Percentiles rank a stretch among this genome's conserved stretches.
Conservation (phyloP, 805 yeast genomes). For the Metschnikowia baotianmanensis region DNA sequence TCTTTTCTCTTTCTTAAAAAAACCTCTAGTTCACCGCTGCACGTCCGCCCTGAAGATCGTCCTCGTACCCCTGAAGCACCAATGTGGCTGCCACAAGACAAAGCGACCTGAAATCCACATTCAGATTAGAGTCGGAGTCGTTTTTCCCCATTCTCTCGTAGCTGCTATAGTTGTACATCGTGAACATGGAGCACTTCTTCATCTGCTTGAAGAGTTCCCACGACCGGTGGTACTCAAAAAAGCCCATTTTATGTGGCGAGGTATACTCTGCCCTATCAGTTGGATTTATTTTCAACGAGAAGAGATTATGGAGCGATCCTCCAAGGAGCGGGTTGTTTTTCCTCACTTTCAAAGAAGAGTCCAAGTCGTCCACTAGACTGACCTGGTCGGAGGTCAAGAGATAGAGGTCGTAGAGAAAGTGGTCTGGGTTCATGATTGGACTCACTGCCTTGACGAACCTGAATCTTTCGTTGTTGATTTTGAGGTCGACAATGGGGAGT, state of each 20-base stretch:
- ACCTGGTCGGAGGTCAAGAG: slow-evolving; percentile 5
- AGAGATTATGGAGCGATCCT: background rate
- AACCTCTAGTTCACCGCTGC: background rate
- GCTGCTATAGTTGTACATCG: slow-evolving; percentile 1
- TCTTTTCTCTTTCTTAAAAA: no score
- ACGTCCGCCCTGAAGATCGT: slow-evolving; percentile 4
- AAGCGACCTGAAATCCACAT: slow-evolving; percentile 9
- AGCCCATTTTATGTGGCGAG: slow-evolving; percentile 10
- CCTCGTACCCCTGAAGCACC: slow-evolving; percentile 10
- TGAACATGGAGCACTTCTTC: slow-evolving; percentile 6
- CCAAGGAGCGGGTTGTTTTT: slow-evolving; percentile 9
- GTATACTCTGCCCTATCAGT: slow-evolving; percentile 3
- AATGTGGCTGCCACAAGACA: slow-evolving; percentile 8
- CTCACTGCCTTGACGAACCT: slow-evolving; percentile 9
- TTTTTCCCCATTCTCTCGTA: no score
- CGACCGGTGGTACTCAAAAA: slow-evolving; percentile 9
- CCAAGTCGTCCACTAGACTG: slow-evolving; percentile 12
- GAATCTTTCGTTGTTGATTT: slow-evolving; percentile 7
- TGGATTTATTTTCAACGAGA: background rate
- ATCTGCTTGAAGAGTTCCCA: slow-evolving; percentile 8
- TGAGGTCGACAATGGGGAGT: slow-evolving; percentile 12
- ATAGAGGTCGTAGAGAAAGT: slow-evolving; percentile 11
- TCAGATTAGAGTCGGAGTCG: slow-evolving; percentile 8
- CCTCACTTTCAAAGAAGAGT: slow-evolving; percentile 6
- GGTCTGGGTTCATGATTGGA: slow-evolving; percentile 4